Evolutionary conservation across 257 asterid species (phyloP).

Genomic region (Eustoma russellianum): DNA sequence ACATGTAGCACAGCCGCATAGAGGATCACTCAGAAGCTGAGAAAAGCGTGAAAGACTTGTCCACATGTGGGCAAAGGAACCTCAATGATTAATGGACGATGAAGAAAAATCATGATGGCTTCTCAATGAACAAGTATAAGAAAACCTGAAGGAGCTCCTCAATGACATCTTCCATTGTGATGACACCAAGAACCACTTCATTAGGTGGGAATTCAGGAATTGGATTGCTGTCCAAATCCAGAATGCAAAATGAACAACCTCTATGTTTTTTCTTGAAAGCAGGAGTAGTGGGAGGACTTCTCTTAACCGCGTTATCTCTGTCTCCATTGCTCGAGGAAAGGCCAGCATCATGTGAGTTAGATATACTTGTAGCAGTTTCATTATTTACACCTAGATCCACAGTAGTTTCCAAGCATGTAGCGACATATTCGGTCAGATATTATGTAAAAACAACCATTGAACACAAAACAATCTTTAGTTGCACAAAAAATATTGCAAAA

Average conservation of each 20-base stretch:
- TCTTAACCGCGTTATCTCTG: constrained; percentile 39
- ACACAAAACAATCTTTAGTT: neutral
- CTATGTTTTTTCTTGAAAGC: constrained; percentile 88
- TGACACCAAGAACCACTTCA: constrained; percentile 88
- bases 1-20: no score
- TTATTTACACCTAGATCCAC: constrained; percentile 39
- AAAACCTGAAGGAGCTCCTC: constrained; percentile 99
- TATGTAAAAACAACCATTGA: neutral
- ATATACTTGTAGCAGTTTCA: constrained; percentile 28
- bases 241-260: constrained; percentile 91
- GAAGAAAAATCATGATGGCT: neutral
- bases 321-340: constrained; percentile 29
- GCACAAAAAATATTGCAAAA: neutral
- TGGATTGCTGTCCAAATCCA: constrained; percentile 72
- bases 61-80: neutral
- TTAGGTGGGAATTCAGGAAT: constrained; percentile 71
- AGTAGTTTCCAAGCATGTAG: neutral
- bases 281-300: constrained; percentile 57
- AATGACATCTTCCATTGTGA: constrained; percentile 95
- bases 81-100: neutral
- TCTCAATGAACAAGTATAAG: neutral
- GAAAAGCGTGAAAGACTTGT: no score
- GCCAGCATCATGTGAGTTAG: constrained; percentile 27
- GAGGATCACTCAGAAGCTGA: no score
- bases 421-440: no score